Evolutionary conservation across 2,329 filamentous ascomycete genomes (phyloP).

Genomic region (Aspergillus transmontanensis): DNA sequence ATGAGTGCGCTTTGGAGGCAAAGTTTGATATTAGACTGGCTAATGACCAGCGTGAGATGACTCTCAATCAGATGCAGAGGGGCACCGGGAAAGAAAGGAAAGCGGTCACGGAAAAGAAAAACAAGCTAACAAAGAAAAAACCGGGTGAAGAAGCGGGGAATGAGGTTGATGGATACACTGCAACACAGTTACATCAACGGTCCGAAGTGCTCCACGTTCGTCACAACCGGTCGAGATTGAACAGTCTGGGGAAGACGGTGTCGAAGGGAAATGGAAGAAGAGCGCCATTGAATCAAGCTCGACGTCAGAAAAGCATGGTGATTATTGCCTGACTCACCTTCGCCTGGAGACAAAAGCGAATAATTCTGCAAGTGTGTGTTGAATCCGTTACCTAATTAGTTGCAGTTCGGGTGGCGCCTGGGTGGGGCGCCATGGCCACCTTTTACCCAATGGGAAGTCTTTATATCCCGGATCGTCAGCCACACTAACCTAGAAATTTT

Average conservation of each 20-base stretch:
- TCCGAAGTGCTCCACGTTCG: not conserved
- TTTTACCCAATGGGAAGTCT: not conserved
- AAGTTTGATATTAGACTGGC: not conserved
- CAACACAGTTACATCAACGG: not conserved
- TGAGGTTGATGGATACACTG: not conserved
- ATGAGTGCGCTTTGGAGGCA: not conserved
- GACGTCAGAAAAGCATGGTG: not conserved
- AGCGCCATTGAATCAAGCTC: not conserved
- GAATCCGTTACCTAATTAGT: conserved; percentile 1
- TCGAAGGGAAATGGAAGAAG: not conserved
- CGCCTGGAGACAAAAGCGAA: not conserved
- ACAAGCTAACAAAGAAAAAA: not conserved
- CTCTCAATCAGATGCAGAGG: not conserved
- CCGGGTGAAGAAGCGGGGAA: not conserved
- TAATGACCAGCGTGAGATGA: not conserved
- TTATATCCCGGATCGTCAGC: not conserved
- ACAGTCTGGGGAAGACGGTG: not conserved
- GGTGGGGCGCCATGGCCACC: not conserved
- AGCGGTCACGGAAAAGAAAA: not conserved
- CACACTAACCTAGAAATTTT: not conserved
- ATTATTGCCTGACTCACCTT: conserved; percentile 1
- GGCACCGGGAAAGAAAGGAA: not conserved
- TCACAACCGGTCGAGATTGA: not conserved
- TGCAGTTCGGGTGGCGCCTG: not conserved
- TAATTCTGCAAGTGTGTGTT: not conserved